A percentile compares a stretch with the other conserved stretches of the same genome.
Evolutionary conservation across 768 basidiomycete genomes (phyloP).

Genomic region (Naematelia encephala): DNA sequence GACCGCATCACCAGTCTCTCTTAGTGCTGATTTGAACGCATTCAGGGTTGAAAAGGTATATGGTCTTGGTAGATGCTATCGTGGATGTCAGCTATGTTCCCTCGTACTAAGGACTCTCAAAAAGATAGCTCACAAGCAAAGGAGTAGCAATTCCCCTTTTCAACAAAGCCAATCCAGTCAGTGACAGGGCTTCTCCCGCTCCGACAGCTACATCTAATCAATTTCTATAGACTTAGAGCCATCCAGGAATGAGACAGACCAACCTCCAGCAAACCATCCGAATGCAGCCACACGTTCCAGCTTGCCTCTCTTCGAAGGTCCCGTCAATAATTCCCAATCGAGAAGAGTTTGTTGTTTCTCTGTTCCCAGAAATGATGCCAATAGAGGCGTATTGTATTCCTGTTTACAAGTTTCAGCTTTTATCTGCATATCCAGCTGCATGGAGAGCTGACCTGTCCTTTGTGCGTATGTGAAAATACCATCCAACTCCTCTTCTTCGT

Average conservation of each 20-base stretch:
- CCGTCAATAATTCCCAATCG: constrained; percentile 80
- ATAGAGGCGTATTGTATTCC: constrained; percentile 74
- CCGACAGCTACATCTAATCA: constrained; percentile 63
- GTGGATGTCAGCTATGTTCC: background rate
- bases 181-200: constrained; percentile 71
- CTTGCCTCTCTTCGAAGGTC: constrained; percentile 53
- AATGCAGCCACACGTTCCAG: constrained; percentile 70
- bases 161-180: constrained; percentile 74
- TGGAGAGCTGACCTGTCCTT: constrained; percentile 52
- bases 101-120: background rate
- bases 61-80: constrained; percentile 72
- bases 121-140: constrained; percentile 63
- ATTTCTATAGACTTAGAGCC: no score
- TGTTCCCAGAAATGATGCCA: constrained; percentile 54
- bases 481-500: constrained; percentile 65
- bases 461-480: constrained; percentile 90
- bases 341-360: constrained; percentile 55
- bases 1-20: constrained; percentile 61
- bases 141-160: constrained; percentile 76
- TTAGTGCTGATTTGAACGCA: constrained; percentile 59
- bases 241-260: constrained; percentile 40
- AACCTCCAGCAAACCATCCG: constrained; percentile 89
- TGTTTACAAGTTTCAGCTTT: constrained; percentile 54
- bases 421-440: background rate
- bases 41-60: constrained; percentile 65